Percentiles rank a stretch among this genome's conserved stretches.
Conservation (phyloP, 495 filamentous ascomycete genomes). For the Friedmanniomyces simplex region DNA sequence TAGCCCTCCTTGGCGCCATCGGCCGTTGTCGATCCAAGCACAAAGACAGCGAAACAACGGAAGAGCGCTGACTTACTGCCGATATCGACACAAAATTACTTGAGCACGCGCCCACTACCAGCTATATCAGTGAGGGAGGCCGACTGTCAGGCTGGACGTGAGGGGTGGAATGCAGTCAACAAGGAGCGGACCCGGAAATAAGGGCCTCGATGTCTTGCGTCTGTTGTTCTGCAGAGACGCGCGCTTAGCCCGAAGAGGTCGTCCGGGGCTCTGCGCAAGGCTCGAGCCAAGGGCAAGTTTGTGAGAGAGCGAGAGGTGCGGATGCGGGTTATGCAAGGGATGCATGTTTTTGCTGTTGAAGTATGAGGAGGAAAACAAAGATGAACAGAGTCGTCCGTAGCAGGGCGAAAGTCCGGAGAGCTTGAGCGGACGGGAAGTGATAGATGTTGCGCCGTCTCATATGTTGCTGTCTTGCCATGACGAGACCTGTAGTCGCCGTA, state of each 20-base stretch:
- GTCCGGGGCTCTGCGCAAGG: too few relatives aligned
- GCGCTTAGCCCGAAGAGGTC: too few relatives aligned
- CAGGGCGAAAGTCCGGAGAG: too few relatives aligned
- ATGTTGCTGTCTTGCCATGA: too few relatives aligned
- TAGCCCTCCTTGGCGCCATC: constrained; percentile 1
- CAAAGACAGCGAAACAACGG: background rate
- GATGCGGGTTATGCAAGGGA: background rate
- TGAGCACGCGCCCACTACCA: background rate
- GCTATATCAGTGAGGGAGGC: background rate
- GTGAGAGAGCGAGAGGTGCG: background rate
- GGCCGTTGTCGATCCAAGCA: background rate
- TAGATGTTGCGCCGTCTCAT: too few relatives aligned
- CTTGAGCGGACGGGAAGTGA: too few relatives aligned
- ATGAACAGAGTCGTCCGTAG: background rate
- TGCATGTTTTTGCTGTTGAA: background rate
- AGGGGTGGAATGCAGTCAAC: constrained; percentile 16
- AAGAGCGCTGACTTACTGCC: background rate
- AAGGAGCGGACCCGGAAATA: background rate
- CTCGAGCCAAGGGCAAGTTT: background rate
- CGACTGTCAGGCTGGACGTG: constrained; percentile 2
- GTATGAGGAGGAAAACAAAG: background rate
- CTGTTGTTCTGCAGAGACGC: too few relatives aligned
- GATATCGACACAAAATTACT: background rate
- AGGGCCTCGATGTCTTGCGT: background rate
- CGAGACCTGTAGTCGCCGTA: too few relatives aligned